Evolutionary conservation across 495 filamentous ascomycete genomes (phyloP).

Genomic region (Physcia stellaris): DNA sequence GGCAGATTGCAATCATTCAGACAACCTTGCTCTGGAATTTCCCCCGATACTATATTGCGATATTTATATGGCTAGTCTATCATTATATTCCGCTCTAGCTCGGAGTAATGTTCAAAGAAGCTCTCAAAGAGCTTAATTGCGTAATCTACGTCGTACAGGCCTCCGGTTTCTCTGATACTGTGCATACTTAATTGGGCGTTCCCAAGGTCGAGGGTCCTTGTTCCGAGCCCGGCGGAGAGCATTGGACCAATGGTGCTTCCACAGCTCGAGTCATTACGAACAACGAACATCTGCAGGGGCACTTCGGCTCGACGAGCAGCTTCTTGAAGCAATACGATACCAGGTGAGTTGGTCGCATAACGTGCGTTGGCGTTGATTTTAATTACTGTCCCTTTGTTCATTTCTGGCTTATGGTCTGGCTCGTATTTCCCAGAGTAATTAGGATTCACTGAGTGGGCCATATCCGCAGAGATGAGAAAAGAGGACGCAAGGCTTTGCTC

Average conservation of each 20-base stretch:
- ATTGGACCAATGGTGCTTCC: constrained; percentile 96
- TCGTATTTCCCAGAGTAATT: constrained; percentile 93
- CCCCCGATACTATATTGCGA: not conserved
- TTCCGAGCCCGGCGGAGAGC: constrained; percentile 72
- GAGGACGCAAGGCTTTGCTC: constrained; percentile 88
- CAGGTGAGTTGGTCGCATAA: constrained; percentile 91
- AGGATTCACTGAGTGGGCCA: constrained; percentile 90
- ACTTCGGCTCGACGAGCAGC: constrained; percentile 53
- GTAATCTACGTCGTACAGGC: constrained; percentile 76
- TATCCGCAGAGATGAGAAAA: constrained; percentile 92
- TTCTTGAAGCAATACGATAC: constrained; percentile 85
- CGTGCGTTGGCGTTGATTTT: constrained; percentile 97
- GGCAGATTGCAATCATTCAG: not conserved
- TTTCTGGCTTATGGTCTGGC: constrained; percentile 72
- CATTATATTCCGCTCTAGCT: constrained; percentile 65
- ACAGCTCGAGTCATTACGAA: constrained; percentile 86
- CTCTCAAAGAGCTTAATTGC: constrained; percentile 74
- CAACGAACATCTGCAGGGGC: constrained; percentile 89
- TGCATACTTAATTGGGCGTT: constrained; percentile 98
- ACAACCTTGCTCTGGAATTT: not conserved
- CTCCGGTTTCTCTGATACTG: constrained; percentile 84
- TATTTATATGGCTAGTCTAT: constrained; percentile 50
- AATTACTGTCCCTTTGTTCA: constrained; percentile 93
- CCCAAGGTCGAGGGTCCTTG: constrained; percentile 80
- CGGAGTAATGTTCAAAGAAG: constrained; percentile 74